Evolutionary conservation across 352 stramenopile species (phyloP).

Genomic region (Pythium oligandrum): DNA sequence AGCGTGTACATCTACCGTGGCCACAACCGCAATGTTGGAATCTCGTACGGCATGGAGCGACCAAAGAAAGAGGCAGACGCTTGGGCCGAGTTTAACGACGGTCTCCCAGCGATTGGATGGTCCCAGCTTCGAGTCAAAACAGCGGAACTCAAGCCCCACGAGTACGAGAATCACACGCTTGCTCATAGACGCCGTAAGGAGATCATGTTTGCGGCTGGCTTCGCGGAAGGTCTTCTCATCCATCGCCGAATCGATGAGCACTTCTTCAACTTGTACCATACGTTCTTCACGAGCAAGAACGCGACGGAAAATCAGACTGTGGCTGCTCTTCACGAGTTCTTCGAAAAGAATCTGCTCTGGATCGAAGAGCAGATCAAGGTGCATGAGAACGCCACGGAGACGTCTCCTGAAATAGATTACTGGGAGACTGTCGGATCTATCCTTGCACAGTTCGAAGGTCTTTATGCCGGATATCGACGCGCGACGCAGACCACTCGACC

Average conservation of each 20-base stretch:
- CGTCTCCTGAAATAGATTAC: conserved; percentile 21
- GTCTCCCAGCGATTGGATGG: conserved; percentile 36
- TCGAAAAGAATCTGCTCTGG: conserved; percentile 40
- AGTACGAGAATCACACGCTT: conserved; percentile 12
- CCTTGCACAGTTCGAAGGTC: conserved; percentile 47
- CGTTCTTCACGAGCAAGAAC: conserved; percentile 41
- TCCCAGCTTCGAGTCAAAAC: conserved; percentile 56
- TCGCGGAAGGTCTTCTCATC: conserved; percentile 50
- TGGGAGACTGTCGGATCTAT: conserved; percentile 32
- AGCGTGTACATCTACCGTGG: conserved; percentile 8
- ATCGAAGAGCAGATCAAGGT: conserved; percentile 31
- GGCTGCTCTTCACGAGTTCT: conserved; percentile 26
- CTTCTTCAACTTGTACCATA: conserved; percentile 43
- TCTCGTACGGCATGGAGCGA: not conserved
- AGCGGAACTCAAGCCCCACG: conserved; percentile 13
- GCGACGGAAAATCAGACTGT: conserved; percentile 23
- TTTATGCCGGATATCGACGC: conserved; percentile 37
- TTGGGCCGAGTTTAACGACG: conserved; percentile 52
- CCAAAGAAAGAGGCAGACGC: conserved; percentile 12
- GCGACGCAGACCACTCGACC: conserved; percentile 15
- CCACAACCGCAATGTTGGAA: conserved; percentile 1
- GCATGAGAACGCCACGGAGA: conserved; percentile 11
- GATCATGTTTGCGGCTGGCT: conserved; percentile 52
- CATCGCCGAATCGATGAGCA: conserved; percentile 65
- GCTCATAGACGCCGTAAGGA: conserved; percentile 18